Evolutionary conservation across 371 early-diverging fungal genomes (phyloP).

Genomic region (Paraphysoderma sedebokerense): DNA sequence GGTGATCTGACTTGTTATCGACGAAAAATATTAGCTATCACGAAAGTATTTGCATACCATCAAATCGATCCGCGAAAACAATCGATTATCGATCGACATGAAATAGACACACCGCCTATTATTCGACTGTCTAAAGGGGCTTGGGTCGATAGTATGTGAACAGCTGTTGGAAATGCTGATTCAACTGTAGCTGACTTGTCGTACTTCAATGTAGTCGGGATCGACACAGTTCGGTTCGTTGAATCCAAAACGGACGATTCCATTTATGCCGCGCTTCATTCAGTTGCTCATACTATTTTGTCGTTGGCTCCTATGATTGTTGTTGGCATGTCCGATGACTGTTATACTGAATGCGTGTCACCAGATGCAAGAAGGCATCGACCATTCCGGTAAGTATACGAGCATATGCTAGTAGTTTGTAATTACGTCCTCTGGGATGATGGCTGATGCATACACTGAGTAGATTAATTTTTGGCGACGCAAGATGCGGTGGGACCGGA

Average conservation of each 20-base stretch:
- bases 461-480: too few species aligned
- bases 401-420: too few species aligned
- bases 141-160: slow-evolving; percentile 9
- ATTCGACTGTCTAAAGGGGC: neutral
- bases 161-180: neutral
- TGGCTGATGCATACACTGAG: too few species aligned
- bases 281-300: neutral
- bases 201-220: too few species aligned
- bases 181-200: neutral
- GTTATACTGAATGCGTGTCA: too few species aligned
- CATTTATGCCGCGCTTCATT: neutral
- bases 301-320: neutral
- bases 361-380: too few species aligned
- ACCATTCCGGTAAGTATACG: too few species aligned
- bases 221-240: too few species aligned
- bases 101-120: slow-evolving; percentile 3
- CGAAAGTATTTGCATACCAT: neutral
- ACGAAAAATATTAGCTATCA: neutral
- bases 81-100: slow-evolving; percentile 7
- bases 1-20: neutral
- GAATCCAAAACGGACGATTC: neutral
- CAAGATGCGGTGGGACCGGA: too few species aligned
- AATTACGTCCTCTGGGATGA: too few species aligned
- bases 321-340: too few species aligned
- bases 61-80: neutral